Conservation (phyloP, 306 rosid species). For the Cucurbita pepo region DNA sequence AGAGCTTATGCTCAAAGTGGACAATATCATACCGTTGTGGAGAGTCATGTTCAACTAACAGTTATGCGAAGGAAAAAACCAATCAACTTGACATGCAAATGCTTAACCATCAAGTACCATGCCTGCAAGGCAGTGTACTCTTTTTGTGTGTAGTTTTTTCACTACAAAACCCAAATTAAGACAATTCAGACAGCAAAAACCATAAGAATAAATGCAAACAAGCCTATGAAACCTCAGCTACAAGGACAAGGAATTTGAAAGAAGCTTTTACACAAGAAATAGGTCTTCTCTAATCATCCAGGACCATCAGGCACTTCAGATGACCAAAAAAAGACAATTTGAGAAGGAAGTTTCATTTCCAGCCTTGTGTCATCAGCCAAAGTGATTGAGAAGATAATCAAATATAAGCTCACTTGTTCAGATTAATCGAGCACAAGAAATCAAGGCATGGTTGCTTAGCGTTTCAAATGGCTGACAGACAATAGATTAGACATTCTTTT, state of each 20-base stretch:
- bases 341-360: neutral
- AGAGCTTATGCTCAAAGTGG: too few relatives aligned
- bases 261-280: neutral
- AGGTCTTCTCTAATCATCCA: neutral
- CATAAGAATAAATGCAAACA: neutral
- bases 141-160: neutral
- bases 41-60: too few relatives aligned
- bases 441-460: neutral
- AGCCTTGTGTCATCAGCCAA: neutral
- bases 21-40: too few relatives aligned
- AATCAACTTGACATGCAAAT: neutral
- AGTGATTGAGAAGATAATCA: neutral
- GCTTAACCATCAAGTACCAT: neutral
- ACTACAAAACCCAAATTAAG: neutral
- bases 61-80: neutral
- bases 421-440: neutral
- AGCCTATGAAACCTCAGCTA: neutral
- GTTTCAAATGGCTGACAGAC: neutral
- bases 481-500: neutral
- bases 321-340: neutral
- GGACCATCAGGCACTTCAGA: neutral
- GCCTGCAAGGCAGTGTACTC: neutral
- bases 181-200: neutral
- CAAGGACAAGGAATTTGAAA: neutral
- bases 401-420: neutral